Conservation (phyloP, 2,329 filamentous ascomycete species). For the Coleophoma crateriformis region DNA sequence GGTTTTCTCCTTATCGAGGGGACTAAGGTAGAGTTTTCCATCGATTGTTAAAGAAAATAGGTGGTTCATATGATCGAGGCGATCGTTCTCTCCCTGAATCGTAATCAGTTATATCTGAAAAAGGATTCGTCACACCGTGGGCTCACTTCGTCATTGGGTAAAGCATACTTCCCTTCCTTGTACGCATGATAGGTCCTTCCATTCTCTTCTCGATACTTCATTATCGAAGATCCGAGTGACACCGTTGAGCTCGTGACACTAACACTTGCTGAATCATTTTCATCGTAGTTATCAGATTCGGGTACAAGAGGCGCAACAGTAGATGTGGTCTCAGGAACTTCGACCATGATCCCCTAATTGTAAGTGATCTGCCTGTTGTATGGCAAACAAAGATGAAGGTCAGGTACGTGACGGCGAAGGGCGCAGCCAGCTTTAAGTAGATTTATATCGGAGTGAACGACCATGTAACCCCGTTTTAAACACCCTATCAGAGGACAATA, state of each 20-base stretch:
- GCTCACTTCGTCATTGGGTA: slow-evolving; percentile 42
- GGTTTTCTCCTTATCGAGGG: slow-evolving; percentile 6
- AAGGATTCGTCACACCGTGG: too few relatives aligned
- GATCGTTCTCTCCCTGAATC: slow-evolving; percentile 30
- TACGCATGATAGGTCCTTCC: slow-evolving; percentile 18
- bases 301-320: neutral
- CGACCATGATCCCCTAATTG: neutral
- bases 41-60: slow-evolving; percentile 10
- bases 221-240: slow-evolving; percentile 10
- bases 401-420: too few relatives aligned
- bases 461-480: too few relatives aligned
- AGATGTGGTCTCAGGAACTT: neutral
- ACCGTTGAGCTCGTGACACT: slow-evolving; percentile 8
- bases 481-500: too few relatives aligned
- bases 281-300: neutral
- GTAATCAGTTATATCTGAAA: too few relatives aligned
- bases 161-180: slow-evolving; percentile 36
- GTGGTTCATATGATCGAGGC: slow-evolving; percentile 19
- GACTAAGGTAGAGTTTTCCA: slow-evolving; percentile 7
- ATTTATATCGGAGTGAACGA: too few relatives aligned
- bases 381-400: too few relatives aligned
- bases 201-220: slow-evolving; percentile 13
- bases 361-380: too few relatives aligned
- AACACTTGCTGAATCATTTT: slow-evolving; percentile 7
- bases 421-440: too few relatives aligned